phyloP scores from a whole-genome alignment of 352 stramenopile species.

The Phytophthora nicotianae region DNA sequence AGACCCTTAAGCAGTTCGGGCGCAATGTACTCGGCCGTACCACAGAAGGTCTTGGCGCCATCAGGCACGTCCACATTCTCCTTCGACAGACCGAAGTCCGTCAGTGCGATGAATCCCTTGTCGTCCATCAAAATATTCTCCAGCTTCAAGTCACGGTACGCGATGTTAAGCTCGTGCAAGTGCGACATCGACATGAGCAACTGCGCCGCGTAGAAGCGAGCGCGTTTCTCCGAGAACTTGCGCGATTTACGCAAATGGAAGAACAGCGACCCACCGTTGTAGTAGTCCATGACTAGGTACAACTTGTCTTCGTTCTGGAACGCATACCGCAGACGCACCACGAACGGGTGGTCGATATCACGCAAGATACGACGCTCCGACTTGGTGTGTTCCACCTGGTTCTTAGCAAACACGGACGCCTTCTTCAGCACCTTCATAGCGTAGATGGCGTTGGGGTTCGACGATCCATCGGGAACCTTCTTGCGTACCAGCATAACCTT shows the following conservation, averaged over 20 bases:
- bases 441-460: constrained; percentile 86
- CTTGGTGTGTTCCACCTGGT: constrained; percentile 94
- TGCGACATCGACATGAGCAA: constrained; percentile 92
- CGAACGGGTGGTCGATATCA: constrained; percentile 93
- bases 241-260: constrained; percentile 92
- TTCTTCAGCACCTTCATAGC: constrained; percentile 96
- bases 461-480: constrained; percentile 76
- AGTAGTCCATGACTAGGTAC: constrained; percentile 94
- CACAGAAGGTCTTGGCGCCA: constrained; percentile 92
- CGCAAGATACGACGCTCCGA: constrained; percentile 90
- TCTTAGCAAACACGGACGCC: constrained; percentile 90
- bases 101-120: constrained; percentile 92
- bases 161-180: constrained; percentile 93
- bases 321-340: constrained; percentile 92
- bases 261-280: constrained; percentile 92
- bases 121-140: constrained; percentile 96
- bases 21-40: constrained; percentile 93
- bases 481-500: constrained; percentile 97
- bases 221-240: constrained; percentile 89
- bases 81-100: constrained; percentile 94
- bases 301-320: constrained; percentile 95
- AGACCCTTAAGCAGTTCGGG: constrained; percentile 90
- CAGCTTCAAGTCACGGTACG: constrained; percentile 94
- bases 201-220: constrained; percentile 92
- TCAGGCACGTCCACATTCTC: constrained; percentile 89